Evolutionary conservation across 371 early-diverging fungal species (phyloP), one percentile per base, ranked within the genome.

Genomic region (Synchytrium microbalum): DNA sequence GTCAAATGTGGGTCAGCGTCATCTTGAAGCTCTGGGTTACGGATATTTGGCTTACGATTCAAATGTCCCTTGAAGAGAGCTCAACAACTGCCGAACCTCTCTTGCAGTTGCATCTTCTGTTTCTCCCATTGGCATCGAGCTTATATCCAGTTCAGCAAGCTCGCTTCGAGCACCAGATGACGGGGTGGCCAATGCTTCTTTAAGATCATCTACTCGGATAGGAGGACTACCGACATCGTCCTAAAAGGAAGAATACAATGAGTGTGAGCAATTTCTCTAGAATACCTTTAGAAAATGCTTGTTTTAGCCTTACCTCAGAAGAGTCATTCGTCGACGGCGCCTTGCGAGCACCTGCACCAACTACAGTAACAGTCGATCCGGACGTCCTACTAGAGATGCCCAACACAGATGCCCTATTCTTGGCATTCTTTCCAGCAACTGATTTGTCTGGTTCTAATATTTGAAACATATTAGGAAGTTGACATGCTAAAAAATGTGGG

Each of bases 141-240:
- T 19, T 10, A 38, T 19, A 19, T 38, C 46, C 46, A 38, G 46
- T 38, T 38, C 46, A 10, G 46, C 10, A 38, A 38, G 5, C 5
- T 38, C 46, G 19, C 5, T 10, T 38, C 10, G 46, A 38, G 5
- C 19, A 19, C 10, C 46, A 10, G 46, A 10, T 38, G 46, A 38
- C 19, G 46, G 19, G 5, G 46, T 56, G 5, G 10, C 57, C 16
- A 56, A n/a, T 10, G 57, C 57, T 56, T 56, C 57, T 56, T 56
- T 56, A 5, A 56, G n/a, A 27, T 56, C 57, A 56, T 56, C 57
- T 5, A 56, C 57, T 25, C 57, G 57, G 5, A 56, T 29, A 56
- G 57, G 30, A n/a, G 30, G n/a, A 56, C 16, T 10, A 10, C 16
- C 10, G 5, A n/a, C 27, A 10, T 25, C 57, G n/a, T 56, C 57